phyloP scores from a whole-genome alignment of 1,284 basidiomycete genomes.

The Ganoderma resinaceum region DNA sequence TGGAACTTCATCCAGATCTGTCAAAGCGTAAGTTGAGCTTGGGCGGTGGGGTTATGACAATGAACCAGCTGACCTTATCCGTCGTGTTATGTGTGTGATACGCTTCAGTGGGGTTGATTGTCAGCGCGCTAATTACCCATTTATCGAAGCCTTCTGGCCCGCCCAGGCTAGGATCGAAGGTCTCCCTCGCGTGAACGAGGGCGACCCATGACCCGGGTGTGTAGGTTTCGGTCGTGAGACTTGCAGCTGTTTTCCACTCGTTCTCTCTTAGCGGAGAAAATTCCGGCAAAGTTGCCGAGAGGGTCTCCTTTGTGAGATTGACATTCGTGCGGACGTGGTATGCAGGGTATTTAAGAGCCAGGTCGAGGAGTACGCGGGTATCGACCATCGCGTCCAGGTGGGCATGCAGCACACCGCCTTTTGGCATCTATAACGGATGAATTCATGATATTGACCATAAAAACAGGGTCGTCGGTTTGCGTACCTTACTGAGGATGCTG shows the following conservation, averaged over 20 bases:
- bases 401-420: slow-evolving; percentile 75
- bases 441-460: not conserved
- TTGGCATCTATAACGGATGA: slow-evolving; percentile 64
- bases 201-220: slow-evolving; percentile 57
- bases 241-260: slow-evolving; percentile 41
- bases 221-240: slow-evolving; percentile 56
- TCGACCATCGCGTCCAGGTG: slow-evolving; percentile 78
- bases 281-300: slow-evolving; percentile 53
- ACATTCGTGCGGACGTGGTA: slow-evolving; percentile 61
- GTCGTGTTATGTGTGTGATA: slow-evolving; percentile 75
- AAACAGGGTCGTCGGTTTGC: not conserved
- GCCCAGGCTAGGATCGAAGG: slow-evolving; percentile 57
- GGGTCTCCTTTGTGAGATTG: slow-evolving; percentile 45
- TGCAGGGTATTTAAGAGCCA: slow-evolving; percentile 61
- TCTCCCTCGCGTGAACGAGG: slow-evolving; percentile 57
- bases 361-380: slow-evolving; percentile 53
- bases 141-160: slow-evolving; percentile 70
- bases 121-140: slow-evolving; percentile 65
- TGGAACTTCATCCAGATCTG: slow-evolving; percentile 79
- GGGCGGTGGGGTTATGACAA: not conserved
- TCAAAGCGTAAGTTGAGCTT: not conserved
- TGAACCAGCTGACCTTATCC: slow-evolving; percentile 52
- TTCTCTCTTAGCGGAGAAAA: slow-evolving; percentile 52
- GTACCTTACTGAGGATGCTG: slow-evolving; percentile 62
- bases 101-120: slow-evolving; percentile 71